Percentiles rank a stretch among this genome's conserved stretches.
These are phyloP conservation scores for Tetraselmis chui DNA, from an alignment of 139 green algal genomes.

Conservation along the genomic window DNA sequence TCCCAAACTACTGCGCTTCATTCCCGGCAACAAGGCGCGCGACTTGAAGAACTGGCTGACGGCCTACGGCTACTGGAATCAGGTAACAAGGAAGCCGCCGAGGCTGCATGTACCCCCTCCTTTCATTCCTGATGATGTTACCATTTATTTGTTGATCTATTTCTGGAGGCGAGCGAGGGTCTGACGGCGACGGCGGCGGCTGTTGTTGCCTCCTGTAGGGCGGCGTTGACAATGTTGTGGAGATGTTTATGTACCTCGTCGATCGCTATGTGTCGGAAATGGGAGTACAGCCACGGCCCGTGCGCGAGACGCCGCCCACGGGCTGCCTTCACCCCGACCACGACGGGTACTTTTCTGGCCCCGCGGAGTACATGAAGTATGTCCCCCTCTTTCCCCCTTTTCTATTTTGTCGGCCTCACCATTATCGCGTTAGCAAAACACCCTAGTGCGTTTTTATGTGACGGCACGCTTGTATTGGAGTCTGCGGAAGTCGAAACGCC, in stretches of 20 bases:
- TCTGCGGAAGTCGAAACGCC: too few relatives aligned
- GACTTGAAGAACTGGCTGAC: conserved; percentile 94
- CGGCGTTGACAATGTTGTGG: conserved; percentile 68
- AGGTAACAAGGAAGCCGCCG: too few relatives aligned
- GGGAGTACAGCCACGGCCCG: conserved; percentile 11
- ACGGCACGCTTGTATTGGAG: too few relatives aligned
- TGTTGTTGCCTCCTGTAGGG: conserved; percentile 38
- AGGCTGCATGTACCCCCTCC: too few relatives aligned
- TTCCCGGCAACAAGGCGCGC: conserved; percentile 81
- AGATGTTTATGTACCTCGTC: conserved; percentile 85
- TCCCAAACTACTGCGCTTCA: conserved; percentile 91
- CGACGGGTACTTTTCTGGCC: conserved; percentile 56
- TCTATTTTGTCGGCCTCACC: too few relatives aligned
- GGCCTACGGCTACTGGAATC: conserved; percentile 93
- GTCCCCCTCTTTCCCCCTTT: too few relatives aligned
- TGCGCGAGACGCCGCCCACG: conserved; percentile 81
- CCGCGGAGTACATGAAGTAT: conserved; percentile 74
- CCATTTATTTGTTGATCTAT: too few relatives aligned
- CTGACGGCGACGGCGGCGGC: conserved; percentile 18
- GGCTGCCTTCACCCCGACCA: conserved; percentile 85
- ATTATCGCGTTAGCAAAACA: too few relatives aligned
- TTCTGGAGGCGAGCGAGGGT: not conserved
- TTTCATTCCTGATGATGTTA: too few relatives aligned
- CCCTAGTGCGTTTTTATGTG: too few relatives aligned
- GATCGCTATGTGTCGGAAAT: conserved; percentile 52